Percentiles rank a stretch among this genome's conserved stretches.
These are phyloP conservation scores for Microthlaspi erraticum DNA, from an alignment of 345 rosid genomes.

Conservation along the genomic window DNA sequence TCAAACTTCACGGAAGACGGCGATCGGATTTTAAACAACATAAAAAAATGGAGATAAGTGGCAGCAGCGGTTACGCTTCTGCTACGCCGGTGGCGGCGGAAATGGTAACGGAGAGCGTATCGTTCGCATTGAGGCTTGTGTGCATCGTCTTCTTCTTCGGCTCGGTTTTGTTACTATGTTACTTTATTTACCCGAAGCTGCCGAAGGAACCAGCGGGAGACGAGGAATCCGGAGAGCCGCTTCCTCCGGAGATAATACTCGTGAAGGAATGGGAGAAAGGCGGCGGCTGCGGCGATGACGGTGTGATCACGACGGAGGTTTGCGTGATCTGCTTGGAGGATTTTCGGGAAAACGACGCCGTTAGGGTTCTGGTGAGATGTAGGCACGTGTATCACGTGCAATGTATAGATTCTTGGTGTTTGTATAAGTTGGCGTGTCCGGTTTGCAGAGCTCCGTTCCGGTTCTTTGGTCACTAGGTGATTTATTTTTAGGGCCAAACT, in stretches of 20 bases:
- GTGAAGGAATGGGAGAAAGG: not conserved
- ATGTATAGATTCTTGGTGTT: conserved; percentile 36
- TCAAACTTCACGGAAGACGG: not conserved
- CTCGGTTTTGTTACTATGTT: conserved; percentile 18
- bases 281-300: not conserved
- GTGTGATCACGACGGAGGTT: conserved; percentile 23
- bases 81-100: not conserved
- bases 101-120: conserved; percentile 17
- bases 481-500: not conserved
- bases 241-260: conserved; percentile 25
- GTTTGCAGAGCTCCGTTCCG: conserved; percentile 34
- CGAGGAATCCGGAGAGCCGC: conserved; percentile 27
- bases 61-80: conserved; percentile 4
- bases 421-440: conserved; percentile 27
- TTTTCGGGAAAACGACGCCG: not conserved
- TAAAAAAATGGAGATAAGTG: conserved; percentile 19
- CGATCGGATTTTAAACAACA: not conserved
- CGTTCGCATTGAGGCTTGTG: conserved; percentile 10
- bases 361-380: conserved; percentile 29
- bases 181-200: conserved; percentile 20
- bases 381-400: conserved; percentile 29
- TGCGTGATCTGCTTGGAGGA: conserved; percentile 37
- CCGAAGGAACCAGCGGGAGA: conserved; percentile 21
- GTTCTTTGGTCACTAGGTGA: conserved; percentile 8
- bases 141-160: conserved; percentile 18